Conservation (phyloP, 2,329 filamentous ascomycete genomes). For the Lasiodiplodia citricola region DNA sequence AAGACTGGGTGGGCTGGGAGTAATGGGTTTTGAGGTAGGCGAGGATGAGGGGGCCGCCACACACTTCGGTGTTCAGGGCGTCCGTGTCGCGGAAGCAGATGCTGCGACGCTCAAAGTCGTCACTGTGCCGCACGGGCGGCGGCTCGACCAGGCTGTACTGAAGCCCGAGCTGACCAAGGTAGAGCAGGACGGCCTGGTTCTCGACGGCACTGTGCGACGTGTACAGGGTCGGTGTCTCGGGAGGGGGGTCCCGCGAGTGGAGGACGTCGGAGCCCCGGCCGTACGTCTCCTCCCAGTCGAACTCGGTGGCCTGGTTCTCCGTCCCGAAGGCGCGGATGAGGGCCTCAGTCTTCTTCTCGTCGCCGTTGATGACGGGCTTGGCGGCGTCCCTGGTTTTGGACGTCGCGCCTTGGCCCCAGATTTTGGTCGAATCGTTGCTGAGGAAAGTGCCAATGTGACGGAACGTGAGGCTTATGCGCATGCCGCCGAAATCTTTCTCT, state of each 20-base stretch:
- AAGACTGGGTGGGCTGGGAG: constrained; percentile 1
- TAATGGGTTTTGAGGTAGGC: constrained; percentile 43
- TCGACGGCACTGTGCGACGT: constrained; percentile 38
- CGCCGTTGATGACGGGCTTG: constrained; percentile 67
- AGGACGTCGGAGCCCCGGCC: constrained; percentile 84
- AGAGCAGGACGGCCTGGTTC: constrained; percentile 40
- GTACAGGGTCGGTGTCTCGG: constrained; percentile 45
- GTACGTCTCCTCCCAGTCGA: constrained; percentile 78
- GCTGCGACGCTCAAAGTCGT: constrained; percentile 32
- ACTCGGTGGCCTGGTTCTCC: constrained; percentile 76
- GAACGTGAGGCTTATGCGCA: constrained; percentile 91
- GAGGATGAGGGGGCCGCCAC: constrained; percentile 35
- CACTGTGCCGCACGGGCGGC: constrained; percentile 31
- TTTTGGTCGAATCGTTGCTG: constrained; percentile 64
- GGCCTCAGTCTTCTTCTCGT: constrained; percentile 66
- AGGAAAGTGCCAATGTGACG: constrained; percentile 87
- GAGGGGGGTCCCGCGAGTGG: constrained; percentile 54
- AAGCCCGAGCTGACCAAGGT: constrained; percentile 37
- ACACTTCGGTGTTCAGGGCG: constrained; percentile 39
- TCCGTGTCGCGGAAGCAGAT: constrained; percentile 42
- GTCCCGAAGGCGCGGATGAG: constrained; percentile 81
- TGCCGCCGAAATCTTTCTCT: constrained; percentile 75
- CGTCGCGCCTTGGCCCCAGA: constrained; percentile 92
- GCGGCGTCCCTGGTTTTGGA: constrained; percentile 69
- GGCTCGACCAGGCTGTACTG: constrained; percentile 29